Conservation (phyloP, 2,329 filamentous ascomycete species). For the Ophiocordyceps camponoti-leonardi region DNA sequence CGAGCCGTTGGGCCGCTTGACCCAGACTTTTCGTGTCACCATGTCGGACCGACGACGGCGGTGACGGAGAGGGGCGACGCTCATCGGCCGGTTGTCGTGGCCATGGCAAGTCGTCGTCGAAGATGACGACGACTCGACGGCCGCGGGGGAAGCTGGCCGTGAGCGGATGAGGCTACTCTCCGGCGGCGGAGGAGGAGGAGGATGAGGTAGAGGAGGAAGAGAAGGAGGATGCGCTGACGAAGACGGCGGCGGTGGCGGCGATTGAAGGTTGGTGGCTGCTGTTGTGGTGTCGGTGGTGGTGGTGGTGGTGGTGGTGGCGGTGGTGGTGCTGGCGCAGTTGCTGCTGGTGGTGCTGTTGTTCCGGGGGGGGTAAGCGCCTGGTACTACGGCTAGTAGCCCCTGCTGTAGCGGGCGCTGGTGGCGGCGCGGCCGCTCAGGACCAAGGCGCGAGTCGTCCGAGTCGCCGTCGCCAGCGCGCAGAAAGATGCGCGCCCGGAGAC, state of each 20-base stretch:
- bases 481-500: background rate
- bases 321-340: no score
- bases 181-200: background rate
- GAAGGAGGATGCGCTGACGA: no score
- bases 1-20: constrained; percentile 71
- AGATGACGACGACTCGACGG: background rate
- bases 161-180: background rate
- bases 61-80: constrained; percentile 5
- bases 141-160: background rate
- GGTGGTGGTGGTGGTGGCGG: no score
- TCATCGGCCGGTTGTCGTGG: background rate
- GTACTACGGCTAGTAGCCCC: background rate
- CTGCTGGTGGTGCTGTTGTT: background rate
- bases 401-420: background rate
- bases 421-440: background rate
- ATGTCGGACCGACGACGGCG: constrained; percentile 28
- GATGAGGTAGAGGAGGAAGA: no score
- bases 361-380: background rate
- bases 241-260: no score
- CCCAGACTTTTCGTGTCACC: constrained; percentile 78
- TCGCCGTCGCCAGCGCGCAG: background rate
- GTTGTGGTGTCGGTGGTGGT: no score
- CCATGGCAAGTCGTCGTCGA: background rate
- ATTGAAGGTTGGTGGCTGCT: no score
- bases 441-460: no score